A percentile compares a stretch with the other conserved stretches of the same genome.
These are phyloP conservation scores for Hippophae rhamnoides DNA, from an alignment of 306 rosid species.

Conservation along the genomic window DNA sequence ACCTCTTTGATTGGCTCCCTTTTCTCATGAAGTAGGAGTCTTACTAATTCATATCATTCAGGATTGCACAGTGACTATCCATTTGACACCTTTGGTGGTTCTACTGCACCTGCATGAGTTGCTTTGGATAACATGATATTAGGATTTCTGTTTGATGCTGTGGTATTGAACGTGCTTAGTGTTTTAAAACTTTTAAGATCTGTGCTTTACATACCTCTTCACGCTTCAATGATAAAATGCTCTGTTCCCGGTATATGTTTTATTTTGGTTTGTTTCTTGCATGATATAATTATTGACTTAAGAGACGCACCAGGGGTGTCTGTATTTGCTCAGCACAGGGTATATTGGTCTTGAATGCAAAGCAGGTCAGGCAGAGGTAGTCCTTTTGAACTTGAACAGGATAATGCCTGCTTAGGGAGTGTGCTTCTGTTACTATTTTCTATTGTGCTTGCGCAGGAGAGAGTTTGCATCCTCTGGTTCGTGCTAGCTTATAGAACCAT, in stretches of 20 bases:
- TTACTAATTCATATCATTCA: no score
- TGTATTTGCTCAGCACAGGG: slow-evolving; percentile 51
- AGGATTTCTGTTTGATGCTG: no score
- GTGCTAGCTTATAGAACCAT: slow-evolving; percentile 26
- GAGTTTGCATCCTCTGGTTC: slow-evolving; percentile 18
- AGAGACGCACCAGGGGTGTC: slow-evolving; percentile 99
- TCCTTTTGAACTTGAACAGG: slow-evolving; percentile 41
- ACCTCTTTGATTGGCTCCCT: no score
- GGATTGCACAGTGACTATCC: no score
- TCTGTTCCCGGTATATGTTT: background rate
- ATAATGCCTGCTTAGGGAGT: slow-evolving; percentile 99
- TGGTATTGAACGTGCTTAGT: no score
- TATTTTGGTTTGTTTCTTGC: background rate
- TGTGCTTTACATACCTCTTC: no score
- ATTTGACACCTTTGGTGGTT: no score
- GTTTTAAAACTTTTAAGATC: no score
- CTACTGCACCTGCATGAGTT: no score
- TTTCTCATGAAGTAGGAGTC: no score
- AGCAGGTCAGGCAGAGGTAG: slow-evolving; percentile 94
- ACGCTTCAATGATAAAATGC: no score
- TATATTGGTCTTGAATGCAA: slow-evolving; percentile 24
- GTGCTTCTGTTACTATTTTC: slow-evolving; percentile 40
- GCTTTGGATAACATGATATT: no score
- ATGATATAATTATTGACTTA: slow-evolving; percentile 32
- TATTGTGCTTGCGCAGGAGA: slow-evolving; percentile 46